phyloP scores from a whole-genome alignment of 441 rosid species.

The Capsella rubella region DNA sequence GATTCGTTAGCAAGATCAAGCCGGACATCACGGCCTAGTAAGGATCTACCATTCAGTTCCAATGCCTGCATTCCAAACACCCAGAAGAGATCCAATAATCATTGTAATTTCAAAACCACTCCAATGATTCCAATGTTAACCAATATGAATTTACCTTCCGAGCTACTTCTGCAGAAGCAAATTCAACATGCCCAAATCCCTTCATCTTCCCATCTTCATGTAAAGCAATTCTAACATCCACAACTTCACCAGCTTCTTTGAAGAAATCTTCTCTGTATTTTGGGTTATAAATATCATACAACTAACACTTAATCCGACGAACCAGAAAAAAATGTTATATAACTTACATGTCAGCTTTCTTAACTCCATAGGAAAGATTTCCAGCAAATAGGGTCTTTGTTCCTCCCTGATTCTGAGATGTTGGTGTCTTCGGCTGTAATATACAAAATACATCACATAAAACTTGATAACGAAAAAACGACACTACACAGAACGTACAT shows the following conservation, averaged over 20 bases:
- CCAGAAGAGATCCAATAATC: slow-evolving; percentile 4
- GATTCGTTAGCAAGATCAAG: slow-evolving; percentile 71
- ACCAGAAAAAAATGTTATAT: not conserved
- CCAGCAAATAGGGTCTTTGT: slow-evolving; percentile 73
- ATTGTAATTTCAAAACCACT: not conserved
- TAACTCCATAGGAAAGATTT: slow-evolving; percentile 63
- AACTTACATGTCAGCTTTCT: slow-evolving; percentile 68
- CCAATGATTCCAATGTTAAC: slow-evolving; percentile 4
- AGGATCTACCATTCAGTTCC: slow-evolving; percentile 56
- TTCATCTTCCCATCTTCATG: slow-evolving; percentile 55
- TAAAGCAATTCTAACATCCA: slow-evolving; percentile 63
- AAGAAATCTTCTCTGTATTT: slow-evolving; percentile 79
- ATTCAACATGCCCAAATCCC: slow-evolving; percentile 92
- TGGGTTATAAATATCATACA: slow-evolving; percentile 18
- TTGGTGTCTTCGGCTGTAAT: slow-evolving; percentile 59
- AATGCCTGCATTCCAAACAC: slow-evolving; percentile 57
- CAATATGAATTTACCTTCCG: slow-evolving; percentile 50
- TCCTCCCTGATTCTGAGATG: slow-evolving; percentile 51
- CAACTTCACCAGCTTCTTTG: slow-evolving; percentile 66
- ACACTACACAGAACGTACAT: not conserved
- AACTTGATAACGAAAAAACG: not conserved
- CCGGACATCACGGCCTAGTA: slow-evolving; percentile 54
- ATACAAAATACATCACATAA: not conserved
- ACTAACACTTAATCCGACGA: not conserved
- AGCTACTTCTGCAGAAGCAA: slow-evolving; percentile 72